These are phyloP conservation scores for Candida maesae DNA, from an alignment of 805 yeast genomes.

Conservation along the genomic window DNA sequence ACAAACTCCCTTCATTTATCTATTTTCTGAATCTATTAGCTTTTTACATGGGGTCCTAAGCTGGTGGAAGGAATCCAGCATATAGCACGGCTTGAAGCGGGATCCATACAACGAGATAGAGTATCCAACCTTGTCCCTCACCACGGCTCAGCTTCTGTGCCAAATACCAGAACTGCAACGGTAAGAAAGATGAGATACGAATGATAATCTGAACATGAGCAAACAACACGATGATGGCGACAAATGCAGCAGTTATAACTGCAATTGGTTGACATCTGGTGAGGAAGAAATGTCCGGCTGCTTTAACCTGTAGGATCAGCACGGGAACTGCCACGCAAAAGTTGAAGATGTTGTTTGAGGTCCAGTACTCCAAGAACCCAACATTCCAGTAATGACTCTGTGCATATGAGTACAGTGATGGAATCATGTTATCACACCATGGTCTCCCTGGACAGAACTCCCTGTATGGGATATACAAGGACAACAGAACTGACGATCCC, in stretches of 20 bases:
- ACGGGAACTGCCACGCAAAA: slow-evolving; percentile 75
- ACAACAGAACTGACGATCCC: slow-evolving; percentile 40
- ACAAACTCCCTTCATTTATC: too few relatives aligned
- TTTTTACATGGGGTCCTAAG: slow-evolving; percentile 39
- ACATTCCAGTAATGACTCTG: slow-evolving; percentile 81
- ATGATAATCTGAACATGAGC: slow-evolving; percentile 89
- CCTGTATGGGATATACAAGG: slow-evolving; percentile 51
- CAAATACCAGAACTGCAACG: slow-evolving; percentile 70
- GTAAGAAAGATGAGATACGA: slow-evolving; percentile 73
- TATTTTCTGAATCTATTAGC: background rate
- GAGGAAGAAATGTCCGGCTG: slow-evolving; percentile 34
- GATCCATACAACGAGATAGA: slow-evolving; percentile 59
- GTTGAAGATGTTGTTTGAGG: slow-evolving; percentile 74
- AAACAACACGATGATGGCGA: slow-evolving; percentile 48
- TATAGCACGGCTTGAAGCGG: slow-evolving; percentile 67
- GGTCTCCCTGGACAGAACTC: slow-evolving; percentile 63
- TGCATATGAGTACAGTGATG: slow-evolving; percentile 64
- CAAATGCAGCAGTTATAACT: slow-evolving; percentile 39
- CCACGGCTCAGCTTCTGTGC: slow-evolving; percentile 34
- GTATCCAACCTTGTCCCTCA: slow-evolving; percentile 36
- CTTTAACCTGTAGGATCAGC: slow-evolving; percentile 39
- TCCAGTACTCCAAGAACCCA: slow-evolving; percentile 85
- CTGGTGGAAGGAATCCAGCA: slow-evolving; percentile 90
- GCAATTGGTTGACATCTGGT: slow-evolving; percentile 37
- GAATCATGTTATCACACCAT: slow-evolving; percentile 66